Base-by-base conservation (phyloP, 176 grass and related monocot species). In the Oryza longistaminata region DNA sequence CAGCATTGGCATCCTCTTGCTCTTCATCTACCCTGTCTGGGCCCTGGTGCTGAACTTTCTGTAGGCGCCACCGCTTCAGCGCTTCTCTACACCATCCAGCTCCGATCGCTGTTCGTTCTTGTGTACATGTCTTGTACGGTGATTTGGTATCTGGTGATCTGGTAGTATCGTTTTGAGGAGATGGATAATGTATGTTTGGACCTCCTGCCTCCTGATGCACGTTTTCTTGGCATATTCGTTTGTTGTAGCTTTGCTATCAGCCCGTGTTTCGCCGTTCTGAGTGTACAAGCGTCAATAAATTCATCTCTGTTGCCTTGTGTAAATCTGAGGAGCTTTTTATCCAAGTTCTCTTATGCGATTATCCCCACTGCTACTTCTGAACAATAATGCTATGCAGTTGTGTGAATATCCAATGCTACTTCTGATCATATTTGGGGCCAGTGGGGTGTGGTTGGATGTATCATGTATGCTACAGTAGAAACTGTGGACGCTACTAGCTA, bases 1-100 rank as follows among this genome's bases (percentile, higher is more conserved):
- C 91, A 68, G 64, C 45, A 46, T 94, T 1, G 93, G 96, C 85
- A 98, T 98, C 82, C 39, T 90, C 68, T 83, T 98, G 15, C 91
- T 98, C 55, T 91, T 98, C 15, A 85, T 92, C 53, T 98, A 98
- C 83, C 96, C 96, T 3, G 75, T 94, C 62, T 98, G 96, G 96
- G 35, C 80, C 65, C 15, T 83, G 3, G 83, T 98, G 48, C 83
- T 95, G 22, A 3, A 11, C 2, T 26, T 90, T 19, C 66, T 94
- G 24, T 94, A 93, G 64, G 58, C 52, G 11, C 62, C 24, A 5
- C 22, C 45, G 34, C 35, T 15, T 46, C 61, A 10, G 69, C 9
- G 5, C 25, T 11, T 7, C 8, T 34, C 14, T 17, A 4, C 45
- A 8, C 16, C 22, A 26, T 15, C 61, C 61, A 67, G 7, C 10